Evolutionary conservation across 2,329 filamentous ascomycete genomes (phyloP), one percentile per base, ranked within the genome.

Genomic region (Colletotrichum eremochloae): DNA sequence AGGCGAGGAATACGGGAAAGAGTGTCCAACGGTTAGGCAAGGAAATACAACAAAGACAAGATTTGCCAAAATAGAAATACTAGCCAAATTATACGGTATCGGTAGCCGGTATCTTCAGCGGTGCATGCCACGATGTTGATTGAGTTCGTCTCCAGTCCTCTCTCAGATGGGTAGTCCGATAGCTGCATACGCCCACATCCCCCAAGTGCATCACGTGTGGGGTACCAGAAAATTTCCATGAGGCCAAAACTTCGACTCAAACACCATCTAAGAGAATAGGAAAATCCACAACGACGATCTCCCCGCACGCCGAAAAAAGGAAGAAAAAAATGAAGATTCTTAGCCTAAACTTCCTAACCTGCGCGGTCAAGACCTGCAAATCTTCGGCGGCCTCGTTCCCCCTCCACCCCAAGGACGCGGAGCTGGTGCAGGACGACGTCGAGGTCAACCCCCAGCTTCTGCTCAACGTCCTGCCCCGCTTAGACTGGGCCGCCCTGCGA

Each of bases 321-420:
- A 48, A n/a, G 12, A 11, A n/a, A 46, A 48, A 46, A 36, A 99
- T 99, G 96, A 98, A 98, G 83, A 87, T 98, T 74, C 90, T 98
- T 64, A 98, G 95, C 73, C 92, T 97, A 78, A 98, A 98, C 84
- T 99, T 99, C 84, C 87, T 98, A 75, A 96, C 94, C 78, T 99
- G 96, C 87, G 96, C 96, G 74, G 93, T 97, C 80, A 98, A 98
- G 87, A 88, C 93, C 68, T 99, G 96, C 92, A 97, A 97, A 84
- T 89, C 91, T 69, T 91, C 92, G 42, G 86, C 92, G 7, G 85
- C 89, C 64, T 94, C 94, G 33, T 98, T 97, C 80, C 96, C 96
- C 2, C 88, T 99, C 20, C 96, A 98, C 82, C 96, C 96, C 68
- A 92, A 92, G 78, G 95, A 98, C 78, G 95, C 94, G 64, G 95